Conservation (phyloP, 768 basidiomycete genomes). For the Megacollybia marginata region DNA sequence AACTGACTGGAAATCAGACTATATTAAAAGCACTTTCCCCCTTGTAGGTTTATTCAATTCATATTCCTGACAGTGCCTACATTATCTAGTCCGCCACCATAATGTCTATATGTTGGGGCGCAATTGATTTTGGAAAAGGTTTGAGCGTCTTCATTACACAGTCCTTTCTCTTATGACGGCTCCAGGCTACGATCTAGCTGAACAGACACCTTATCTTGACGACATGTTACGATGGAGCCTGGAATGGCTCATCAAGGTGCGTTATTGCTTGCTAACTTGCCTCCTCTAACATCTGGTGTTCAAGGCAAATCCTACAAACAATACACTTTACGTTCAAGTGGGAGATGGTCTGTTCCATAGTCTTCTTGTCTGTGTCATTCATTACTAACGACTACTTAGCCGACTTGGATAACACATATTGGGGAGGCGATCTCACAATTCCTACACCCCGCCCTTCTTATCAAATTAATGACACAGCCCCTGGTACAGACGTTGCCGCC, state of each 20-base stretch:
- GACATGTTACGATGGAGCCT: slow-evolving; percentile 86
- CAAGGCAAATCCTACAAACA: slow-evolving; percentile 73
- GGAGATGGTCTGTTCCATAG: slow-evolving; percentile 40
- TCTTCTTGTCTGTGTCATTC: neutral
- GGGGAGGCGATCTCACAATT: slow-evolving; percentile 81
- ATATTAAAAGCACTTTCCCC: slow-evolving; percentile 83
- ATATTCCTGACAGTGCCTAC: neutral
- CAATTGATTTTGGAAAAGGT: slow-evolving; percentile 77
- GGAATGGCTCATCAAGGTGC: slow-evolving; percentile 86
- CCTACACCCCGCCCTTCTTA: slow-evolving; percentile 70
- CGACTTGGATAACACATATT: slow-evolving; percentile 68
- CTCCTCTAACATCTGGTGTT: neutral
- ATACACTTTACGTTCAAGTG: slow-evolving; percentile 72
- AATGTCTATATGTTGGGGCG: slow-evolving; percentile 89
- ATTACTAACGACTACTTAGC: slow-evolving; percentile 26
- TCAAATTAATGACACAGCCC: slow-evolving; percentile 69
- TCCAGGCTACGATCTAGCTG: slow-evolving; percentile 73
- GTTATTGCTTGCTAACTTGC: slow-evolving; percentile 5
- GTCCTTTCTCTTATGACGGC: neutral
- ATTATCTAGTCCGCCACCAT: slow-evolving; percentile 61
- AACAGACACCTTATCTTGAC: slow-evolving; percentile 90
- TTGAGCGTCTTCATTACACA: slow-evolving; percentile 1
- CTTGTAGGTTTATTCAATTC: slow-evolving; percentile 39
- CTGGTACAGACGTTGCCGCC: slow-evolving; percentile 89
- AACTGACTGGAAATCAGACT: slow-evolving; percentile 39